phyloP scores from a whole-genome alignment of 1,139 yeast species.

The Geotrichum histeridarum region DNA sequence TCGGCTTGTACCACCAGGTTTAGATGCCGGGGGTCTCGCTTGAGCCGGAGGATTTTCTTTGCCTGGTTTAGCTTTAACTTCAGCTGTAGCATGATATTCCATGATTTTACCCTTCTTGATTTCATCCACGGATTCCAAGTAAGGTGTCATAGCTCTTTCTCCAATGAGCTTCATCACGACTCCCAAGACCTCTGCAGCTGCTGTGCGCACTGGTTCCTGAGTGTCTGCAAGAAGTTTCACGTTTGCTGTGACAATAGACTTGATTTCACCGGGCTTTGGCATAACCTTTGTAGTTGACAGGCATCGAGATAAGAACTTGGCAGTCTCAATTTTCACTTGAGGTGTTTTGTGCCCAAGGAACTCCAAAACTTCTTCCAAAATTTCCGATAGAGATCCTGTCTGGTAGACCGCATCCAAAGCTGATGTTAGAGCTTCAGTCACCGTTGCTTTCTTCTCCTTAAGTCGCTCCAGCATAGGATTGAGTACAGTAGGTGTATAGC shows the following conservation, averaged over 20 bases:
- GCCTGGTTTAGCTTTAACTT: slow-evolving; percentile 1
- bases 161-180: slow-evolving; percentile 78
- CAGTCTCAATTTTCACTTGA: slow-evolving; percentile 66
- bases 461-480: slow-evolving; percentile 71
- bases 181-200: slow-evolving; percentile 76
- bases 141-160: slow-evolving; percentile 56
- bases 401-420: slow-evolving; percentile 64
- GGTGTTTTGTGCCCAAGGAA: slow-evolving; percentile 78
- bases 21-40: too few relatives aligned
- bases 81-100: slow-evolving; percentile 53
- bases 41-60: slow-evolving; percentile 25
- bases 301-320: slow-evolving; percentile 61
- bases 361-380: slow-evolving; percentile 56
- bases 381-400: slow-evolving; percentile 43
- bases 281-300: slow-evolving; percentile 48
- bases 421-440: slow-evolving; percentile 59
- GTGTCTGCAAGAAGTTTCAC: slow-evolving; percentile 70
- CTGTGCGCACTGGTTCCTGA: slow-evolving; percentile 77
- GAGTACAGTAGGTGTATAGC: slow-evolving; percentile 52
- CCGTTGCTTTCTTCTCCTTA: slow-evolving; percentile 83
- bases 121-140: slow-evolving; percentile 68
- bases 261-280: slow-evolving; percentile 54
- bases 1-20: background rate
- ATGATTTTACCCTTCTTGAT: slow-evolving; percentile 56
- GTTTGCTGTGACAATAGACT: slow-evolving; percentile 50